Base-by-base conservation (phyloP, 331 rosid genomes). In the Acacia concinna region DNA sequence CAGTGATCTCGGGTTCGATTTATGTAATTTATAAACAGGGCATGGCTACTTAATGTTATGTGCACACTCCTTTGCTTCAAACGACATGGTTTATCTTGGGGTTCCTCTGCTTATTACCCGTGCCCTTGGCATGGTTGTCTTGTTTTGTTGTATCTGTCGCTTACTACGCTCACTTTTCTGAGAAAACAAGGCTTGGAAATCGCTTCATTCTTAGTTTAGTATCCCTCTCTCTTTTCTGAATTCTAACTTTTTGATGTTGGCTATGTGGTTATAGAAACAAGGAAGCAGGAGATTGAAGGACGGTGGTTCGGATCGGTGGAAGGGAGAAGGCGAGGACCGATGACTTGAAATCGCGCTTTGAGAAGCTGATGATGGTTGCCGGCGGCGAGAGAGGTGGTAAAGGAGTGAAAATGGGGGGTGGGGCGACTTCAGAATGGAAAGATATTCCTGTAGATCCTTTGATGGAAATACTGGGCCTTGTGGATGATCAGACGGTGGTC, bases 381-480 rank as follows among this genome's bases (percentile, higher is more conserved):
- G 89, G 80, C 5, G 78, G 71, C 25, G 37, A 46, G 0, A 68
- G 68, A 9, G 37, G 80, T 69, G 83, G 79, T 71, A 84, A 78
- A 72, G 87, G 88, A 79, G 80, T 80, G 78, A 81, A 90, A 68
- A 68, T 90, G 93, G 90, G 88, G 17, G 89, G 71, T 78, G 93
- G 88, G 67, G 85, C 71, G n/a, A 85, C 84, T 30, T 87, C 84
- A 2, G 89, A 89, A 73, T 93, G 99, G 99, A 93, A 93, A 81
- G 98, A 93, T 79, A 93, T 96, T 81, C 98, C 99, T 9, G 89
- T 89, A 84, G 99, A 96, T 85, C 99, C 93, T 40, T 81, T 96
- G 80, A 28, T 96, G 88, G 97, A 96, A 71, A 91, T 96, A 54
- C 34, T 93, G 70, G 83, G 93, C 0, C 90, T 90, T 78, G 89